These are phyloP conservation scores for Paulownia fortunei DNA, from an alignment of 257 asterid genomes.

Conservation along the genomic window DNA sequence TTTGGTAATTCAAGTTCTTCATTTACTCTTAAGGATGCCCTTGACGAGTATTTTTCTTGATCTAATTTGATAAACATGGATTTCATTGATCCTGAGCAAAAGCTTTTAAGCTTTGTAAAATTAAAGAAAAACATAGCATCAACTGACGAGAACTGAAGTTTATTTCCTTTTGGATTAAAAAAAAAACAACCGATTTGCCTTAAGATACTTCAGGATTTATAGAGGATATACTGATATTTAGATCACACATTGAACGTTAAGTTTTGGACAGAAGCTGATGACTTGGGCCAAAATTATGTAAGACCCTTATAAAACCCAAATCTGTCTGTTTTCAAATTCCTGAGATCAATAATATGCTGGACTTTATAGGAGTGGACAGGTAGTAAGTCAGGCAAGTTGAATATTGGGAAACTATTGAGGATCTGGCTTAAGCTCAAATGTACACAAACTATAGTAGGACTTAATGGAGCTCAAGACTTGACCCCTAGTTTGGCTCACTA, in stretches of 20 bases:
- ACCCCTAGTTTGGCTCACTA: too few relatives aligned
- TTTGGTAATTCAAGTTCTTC: conserved; percentile 5
- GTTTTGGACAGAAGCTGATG: neutral
- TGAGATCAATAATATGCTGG: neutral
- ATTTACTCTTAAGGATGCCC: neutral
- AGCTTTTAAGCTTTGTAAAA: neutral
- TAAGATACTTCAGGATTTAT: neutral
- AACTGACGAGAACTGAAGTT: neutral
- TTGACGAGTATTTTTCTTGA: conserved; percentile 15
- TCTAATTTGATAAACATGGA: conserved; percentile 8
- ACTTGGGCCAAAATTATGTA: neutral
- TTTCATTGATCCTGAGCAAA: neutral
- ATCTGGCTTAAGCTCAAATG: neutral
- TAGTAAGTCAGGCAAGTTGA: neutral
- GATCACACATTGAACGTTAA: neutral
- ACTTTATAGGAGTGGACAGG: neutral
- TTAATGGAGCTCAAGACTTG: neutral
- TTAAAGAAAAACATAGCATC: neutral
- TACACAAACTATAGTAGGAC: neutral
- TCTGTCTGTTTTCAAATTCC: neutral
- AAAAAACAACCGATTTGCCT: neutral
- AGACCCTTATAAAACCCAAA: neutral
- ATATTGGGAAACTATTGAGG: neutral
- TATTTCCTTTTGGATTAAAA: conserved; percentile 8
- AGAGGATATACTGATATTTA: neutral